phyloP scores from a whole-genome alignment of 305 asterid species.

The Andrographis paniculata region DNA sequence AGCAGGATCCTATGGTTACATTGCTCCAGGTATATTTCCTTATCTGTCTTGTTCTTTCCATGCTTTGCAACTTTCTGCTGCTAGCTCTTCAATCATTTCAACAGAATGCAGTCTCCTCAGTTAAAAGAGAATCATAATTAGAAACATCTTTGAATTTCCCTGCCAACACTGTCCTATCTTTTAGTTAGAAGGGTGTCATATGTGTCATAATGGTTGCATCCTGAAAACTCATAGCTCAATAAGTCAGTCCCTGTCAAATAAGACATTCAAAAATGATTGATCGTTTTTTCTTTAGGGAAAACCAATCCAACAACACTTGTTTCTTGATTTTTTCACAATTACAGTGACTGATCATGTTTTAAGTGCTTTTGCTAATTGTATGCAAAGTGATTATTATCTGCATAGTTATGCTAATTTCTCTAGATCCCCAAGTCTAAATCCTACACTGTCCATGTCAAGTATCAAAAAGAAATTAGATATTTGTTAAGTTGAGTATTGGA shows the following conservation, averaged over 20 bases:
- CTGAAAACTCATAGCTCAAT: background rate
- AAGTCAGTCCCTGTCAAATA: background rate
- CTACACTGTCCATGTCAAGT: too few relatives aligned
- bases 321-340: background rate
- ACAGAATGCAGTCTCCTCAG: background rate
- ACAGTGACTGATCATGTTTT: slow-evolving; percentile 11
- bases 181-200: background rate
- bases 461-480: too few relatives aligned
- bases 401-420: too few relatives aligned
- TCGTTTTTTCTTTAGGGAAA: too few relatives aligned
- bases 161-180: slow-evolving; percentile 4
- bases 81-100: background rate
- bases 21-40: slow-evolving; percentile 81
- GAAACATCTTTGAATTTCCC: background rate
- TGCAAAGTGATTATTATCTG: background rate
- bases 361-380: background rate
- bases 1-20: slow-evolving; percentile 96
- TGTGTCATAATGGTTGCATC: background rate
- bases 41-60: background rate
- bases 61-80: too few relatives aligned
- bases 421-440: too few relatives aligned
- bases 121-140: background rate
- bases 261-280: background rate
- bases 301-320: background rate
- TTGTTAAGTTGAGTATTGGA: too few relatives aligned